These are phyloP conservation scores for Gonapodya sp. DNA, from an alignment of 192 early-diverging fungal genomes.

Conservation along the genomic window DNA sequence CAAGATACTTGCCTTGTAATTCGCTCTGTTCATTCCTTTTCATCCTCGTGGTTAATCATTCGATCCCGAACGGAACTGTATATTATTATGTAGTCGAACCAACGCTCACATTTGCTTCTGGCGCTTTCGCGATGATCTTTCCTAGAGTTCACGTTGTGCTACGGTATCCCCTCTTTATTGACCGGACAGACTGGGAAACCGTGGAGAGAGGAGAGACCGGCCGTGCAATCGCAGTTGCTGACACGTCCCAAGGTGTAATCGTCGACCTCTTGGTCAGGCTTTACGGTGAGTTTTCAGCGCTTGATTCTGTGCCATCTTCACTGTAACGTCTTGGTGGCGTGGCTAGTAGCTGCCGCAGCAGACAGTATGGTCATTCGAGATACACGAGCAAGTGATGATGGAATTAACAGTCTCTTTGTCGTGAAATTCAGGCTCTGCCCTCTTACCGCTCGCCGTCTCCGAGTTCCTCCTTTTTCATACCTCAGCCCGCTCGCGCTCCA, in stretches of 20 bases:
- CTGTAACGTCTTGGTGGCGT: not conserved
- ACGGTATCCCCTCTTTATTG: not conserved
- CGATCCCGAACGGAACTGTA: too few relatives aligned
- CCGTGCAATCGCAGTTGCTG: not conserved
- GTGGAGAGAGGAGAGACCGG: not conserved
- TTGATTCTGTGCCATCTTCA: not conserved
- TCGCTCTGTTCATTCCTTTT: too few relatives aligned
- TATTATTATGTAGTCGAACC: not conserved
- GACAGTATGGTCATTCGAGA: not conserved
- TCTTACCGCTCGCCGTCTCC: not conserved
- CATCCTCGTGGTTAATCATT: too few relatives aligned
- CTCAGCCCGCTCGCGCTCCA: not conserved
- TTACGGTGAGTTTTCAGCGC: not conserved
- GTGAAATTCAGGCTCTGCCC: not conserved
- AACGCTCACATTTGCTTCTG: not conserved
- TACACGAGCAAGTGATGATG: too few relatives aligned
- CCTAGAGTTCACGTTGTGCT: not conserved
- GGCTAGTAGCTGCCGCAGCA: not conserved
- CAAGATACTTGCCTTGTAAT: too few relatives aligned
- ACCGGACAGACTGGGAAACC: not conserved
- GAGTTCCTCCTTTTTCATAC: not conserved
- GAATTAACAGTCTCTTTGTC: too few relatives aligned
- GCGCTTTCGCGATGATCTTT: not conserved
- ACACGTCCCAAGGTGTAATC: not conserved
- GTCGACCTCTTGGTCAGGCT: not conserved